phyloP scores from a whole-genome alignment of 192 early-diverging fungal genomes.

The Coemansia sp. region DNA sequence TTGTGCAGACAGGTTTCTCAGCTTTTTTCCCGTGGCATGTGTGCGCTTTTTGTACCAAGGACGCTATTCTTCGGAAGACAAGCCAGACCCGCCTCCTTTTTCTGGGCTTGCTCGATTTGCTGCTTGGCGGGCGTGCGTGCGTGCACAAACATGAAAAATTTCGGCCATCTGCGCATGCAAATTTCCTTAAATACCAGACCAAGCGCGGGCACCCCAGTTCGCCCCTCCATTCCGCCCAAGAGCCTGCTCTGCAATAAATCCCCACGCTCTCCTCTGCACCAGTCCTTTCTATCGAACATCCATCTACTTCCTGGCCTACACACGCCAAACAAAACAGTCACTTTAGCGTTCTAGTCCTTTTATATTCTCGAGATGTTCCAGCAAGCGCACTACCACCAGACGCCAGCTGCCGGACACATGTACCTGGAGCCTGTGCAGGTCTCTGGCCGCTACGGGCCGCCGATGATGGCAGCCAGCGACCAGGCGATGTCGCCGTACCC shows the following conservation, averaged over 20 bases:
- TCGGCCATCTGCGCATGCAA: neutral
- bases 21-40: constrained; percentile 8
- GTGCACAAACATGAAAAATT: constrained; percentile 8
- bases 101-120: neutral
- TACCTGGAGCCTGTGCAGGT: constrained; percentile 11
- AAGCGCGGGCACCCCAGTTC: neutral
- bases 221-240: neutral
- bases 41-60: constrained; percentile 2
- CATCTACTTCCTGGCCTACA: neutral
- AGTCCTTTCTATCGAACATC: neutral
- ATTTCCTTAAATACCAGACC: constrained; percentile 3
- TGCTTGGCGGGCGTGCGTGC: neutral
- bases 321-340: neutral
- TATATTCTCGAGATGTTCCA: constrained; percentile 17
- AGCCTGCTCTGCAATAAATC: neutral
- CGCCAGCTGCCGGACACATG: constrained; percentile 12
- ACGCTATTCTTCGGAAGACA: constrained; percentile 6
- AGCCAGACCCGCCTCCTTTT: neutral
- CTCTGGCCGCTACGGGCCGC: neutral
- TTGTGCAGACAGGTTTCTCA: constrained; percentile 7
- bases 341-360: neutral
- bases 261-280: neutral
- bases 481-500: neutral
- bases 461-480: constrained; percentile 1
- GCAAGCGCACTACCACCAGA: constrained; percentile 4